A percentile compares a stretch with the other conserved stretches of the same genome.
Conservation (phyloP, 257 asterid genomes). For the Solanum virginianum region DNA sequence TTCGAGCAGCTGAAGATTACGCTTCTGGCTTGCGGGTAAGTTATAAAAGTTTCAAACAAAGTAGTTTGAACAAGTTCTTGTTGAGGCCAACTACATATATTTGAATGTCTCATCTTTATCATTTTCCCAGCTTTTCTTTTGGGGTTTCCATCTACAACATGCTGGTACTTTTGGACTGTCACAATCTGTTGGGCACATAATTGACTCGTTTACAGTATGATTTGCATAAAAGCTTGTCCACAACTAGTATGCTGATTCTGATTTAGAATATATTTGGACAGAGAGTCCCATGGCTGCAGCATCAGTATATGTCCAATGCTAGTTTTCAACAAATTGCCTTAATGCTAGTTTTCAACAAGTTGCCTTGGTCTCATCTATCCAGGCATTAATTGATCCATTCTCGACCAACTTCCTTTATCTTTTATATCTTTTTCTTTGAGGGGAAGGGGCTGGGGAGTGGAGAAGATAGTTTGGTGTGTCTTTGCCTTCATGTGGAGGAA, state of each 20-base stretch:
- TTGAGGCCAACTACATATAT: conserved; percentile 32
- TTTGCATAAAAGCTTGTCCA: neutral
- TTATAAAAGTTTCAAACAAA: neutral
- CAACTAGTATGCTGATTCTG: neutral
- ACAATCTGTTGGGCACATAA: neutral
- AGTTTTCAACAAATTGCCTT: neutral
- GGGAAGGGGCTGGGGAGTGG: neutral
- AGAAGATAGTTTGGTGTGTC: neutral
- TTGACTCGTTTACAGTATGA: neutral
- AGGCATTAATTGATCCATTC: neutral
- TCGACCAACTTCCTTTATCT: neutral
- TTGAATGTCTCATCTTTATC: neutral
- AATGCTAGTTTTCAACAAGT: neutral
- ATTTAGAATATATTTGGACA: neutral
- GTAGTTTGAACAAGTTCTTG: conserved; percentile 4
- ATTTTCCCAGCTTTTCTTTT: neutral
- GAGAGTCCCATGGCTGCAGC: neutral
- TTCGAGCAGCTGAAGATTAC: conserved; percentile 98
- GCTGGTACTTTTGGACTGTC: neutral
- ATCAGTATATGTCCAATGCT: neutral
- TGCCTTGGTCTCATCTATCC: neutral
- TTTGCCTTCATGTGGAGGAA: neutral
- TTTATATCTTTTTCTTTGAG: neutral
- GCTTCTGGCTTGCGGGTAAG: conserved; percentile 88
- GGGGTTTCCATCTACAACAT: neutral